Evolutionary conservation across 176 grass and related monocot species (phyloP).

Genomic region (Triticum turgidum): DNA sequence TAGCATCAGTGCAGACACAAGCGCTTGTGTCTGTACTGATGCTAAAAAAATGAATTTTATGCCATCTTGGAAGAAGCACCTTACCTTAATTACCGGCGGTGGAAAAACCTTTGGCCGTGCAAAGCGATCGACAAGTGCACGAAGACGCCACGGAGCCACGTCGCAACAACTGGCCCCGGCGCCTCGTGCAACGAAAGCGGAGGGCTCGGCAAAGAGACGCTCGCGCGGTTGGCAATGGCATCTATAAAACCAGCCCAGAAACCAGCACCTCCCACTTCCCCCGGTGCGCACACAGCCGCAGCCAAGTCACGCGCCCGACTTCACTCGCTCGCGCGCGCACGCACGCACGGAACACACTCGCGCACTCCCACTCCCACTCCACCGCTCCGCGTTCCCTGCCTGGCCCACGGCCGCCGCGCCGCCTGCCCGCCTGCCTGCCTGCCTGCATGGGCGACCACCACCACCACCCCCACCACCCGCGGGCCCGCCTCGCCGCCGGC

Average conservation of each 20-base stretch:
- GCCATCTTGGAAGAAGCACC: too few species aligned
- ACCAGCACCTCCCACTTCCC: background rate
- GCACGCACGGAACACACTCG: background rate
- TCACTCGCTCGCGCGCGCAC: background rate
- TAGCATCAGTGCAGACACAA: too few species aligned
- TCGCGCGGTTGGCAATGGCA: background rate
- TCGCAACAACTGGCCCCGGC: background rate
- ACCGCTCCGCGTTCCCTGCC: background rate
- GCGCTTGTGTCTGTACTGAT: too few species aligned
- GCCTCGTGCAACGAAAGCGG: background rate
- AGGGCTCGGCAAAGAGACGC: background rate
- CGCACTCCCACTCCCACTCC: background rate
- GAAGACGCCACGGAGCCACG: background rate
- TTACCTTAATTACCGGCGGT: too few species aligned
- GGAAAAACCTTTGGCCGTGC: too few species aligned
- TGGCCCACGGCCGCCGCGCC: background rate
- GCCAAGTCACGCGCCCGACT: background rate
- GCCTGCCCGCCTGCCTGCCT: background rate
- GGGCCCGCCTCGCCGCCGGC: conserved; percentile 9
- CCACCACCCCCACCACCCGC: conserved; percentile 13
- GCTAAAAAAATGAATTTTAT: too few species aligned
- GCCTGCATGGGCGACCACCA: conserved; percentile 44
- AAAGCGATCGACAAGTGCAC: too few species aligned
- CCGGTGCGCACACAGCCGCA: background rate
- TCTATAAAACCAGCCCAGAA: background rate